Base-by-base conservation (phyloP, 768 basidiomycete species). In the Trametes villosa region DNA sequence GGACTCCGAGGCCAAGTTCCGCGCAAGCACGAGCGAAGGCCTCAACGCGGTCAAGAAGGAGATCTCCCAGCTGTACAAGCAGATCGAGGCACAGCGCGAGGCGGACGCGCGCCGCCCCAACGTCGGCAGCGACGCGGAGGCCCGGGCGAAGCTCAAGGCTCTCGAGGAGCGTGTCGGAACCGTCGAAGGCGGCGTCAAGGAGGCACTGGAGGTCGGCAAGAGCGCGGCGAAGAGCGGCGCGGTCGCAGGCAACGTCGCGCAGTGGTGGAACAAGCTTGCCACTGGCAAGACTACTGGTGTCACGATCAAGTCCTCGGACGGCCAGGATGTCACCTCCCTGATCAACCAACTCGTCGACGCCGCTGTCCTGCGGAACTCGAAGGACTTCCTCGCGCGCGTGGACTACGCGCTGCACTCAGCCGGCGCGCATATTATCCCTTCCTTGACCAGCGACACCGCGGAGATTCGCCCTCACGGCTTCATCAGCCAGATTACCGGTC, bases 341-440 rank as follows among this genome's bases (percentile, higher is more conserved):
- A 87, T 98, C 62, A 79, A 80, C 29, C 79, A 86, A 31, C 81
- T 97, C 49, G 91, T 98, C 68, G 87, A 94, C 60, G 77, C 83
- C 15, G 89, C 92, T 0, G 83, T 96, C 4, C 78, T 84, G 15
- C 81, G 77, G 20, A 83, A 84, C 59, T 82, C 85, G 38, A 93
- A 92, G 72, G 96, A 98, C 70, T 79, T 76, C n/a, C 73, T 97
- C 38, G 92, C 86, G 1, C 86, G 86, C 41, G 78, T 91, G 0
- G 96, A 99, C 74, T 96, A 85, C 68, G 96, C 97, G 0, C 77
- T 94, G 5, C 87, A 88, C 71, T 90, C 92, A 15, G 85, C 84
- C 7, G 96, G 96, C 3, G 96, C 85, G 2, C 78, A 84, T 0
- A 78, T 94, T 62, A 87, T 97, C 45, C 94, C 94, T 0, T 81